Conservation (phyloP, 2,329 filamentous ascomycete species). For the Talaromyces rugulosus region DNA sequence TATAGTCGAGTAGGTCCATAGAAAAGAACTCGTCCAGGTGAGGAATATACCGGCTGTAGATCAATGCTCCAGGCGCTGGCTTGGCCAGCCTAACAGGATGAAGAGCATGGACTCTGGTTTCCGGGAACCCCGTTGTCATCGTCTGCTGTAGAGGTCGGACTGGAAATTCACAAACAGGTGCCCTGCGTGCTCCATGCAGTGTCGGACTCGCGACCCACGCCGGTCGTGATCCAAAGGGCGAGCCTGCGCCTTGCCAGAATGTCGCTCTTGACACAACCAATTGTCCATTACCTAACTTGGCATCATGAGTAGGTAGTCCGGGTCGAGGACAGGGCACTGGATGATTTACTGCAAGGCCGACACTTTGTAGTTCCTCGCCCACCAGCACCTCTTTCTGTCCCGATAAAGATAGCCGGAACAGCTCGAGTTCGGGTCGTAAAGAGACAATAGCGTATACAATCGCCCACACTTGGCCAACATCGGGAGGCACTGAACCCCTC, state of each 20-base stretch:
- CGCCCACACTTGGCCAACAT: not conserved
- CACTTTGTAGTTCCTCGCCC: too few relatives aligned
- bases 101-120: conserved; percentile 9
- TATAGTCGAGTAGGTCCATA: conserved; percentile 10
- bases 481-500: not conserved
- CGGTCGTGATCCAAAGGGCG: conserved; percentile 11
- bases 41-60: conserved; percentile 15
- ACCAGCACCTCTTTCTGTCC: not conserved
- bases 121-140: conserved; percentile 11
- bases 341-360: too few relatives aligned
- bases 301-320: too few relatives aligned
- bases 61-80: conserved; percentile 11
- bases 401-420: not conserved
- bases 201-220: conserved; percentile 16
- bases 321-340: too few relatives aligned
- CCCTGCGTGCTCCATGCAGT: conserved; percentile 13
- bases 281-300: too few relatives aligned
- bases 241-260: conserved; percentile 16
- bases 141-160: conserved; percentile 14
- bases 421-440: not conserved
- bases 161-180: conserved; percentile 5
- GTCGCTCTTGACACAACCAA: too few relatives aligned
- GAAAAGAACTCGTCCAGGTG: conserved; percentile 13
- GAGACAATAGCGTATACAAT: not conserved
- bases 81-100: conserved; percentile 13